phyloP scores from a whole-genome alignment of 306 rosid species.

The Mimosa bimucronata region DNA sequence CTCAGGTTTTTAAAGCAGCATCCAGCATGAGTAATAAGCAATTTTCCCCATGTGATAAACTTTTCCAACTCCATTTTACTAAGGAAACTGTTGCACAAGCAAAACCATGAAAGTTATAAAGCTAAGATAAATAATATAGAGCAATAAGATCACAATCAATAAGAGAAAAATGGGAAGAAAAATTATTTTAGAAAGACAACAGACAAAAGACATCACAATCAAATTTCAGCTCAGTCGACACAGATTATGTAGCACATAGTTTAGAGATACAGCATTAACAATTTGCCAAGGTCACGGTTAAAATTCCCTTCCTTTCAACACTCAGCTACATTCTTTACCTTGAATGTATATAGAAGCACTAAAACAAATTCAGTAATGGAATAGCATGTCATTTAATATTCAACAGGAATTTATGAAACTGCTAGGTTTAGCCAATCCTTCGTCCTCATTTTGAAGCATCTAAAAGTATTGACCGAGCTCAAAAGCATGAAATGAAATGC shows the following conservation, averaged over 20 bases:
- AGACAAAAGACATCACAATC: not conserved
- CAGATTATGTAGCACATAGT: not conserved
- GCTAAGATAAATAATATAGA: not conserved
- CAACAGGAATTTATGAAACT: not conserved
- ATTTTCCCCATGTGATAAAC: not conserved
- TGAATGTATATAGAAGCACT: constrained; percentile 7
- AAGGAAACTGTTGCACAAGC: not conserved
- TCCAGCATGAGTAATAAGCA: not conserved
- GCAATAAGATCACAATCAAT: not conserved
- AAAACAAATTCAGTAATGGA: not conserved
- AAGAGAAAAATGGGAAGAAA: not conserved
- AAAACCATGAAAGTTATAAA: not conserved
- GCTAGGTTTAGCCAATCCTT: constrained; percentile 20
- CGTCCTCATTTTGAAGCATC: not conserved
- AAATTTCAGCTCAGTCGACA: not conserved
- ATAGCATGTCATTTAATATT: not conserved
- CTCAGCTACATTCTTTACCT: not conserved
- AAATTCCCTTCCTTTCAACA: constrained; percentile 6
- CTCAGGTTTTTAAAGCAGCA: not conserved
- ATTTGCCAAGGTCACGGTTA: not conserved
- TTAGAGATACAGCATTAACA: not conserved
- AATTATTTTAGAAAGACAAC: not conserved
- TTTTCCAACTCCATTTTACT: not conserved
- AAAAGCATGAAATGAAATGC: not conserved
- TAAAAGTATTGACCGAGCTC: not conserved